Conservation (phyloP, 1,139 yeast species). For the Kazachstania sp. region DNA sequence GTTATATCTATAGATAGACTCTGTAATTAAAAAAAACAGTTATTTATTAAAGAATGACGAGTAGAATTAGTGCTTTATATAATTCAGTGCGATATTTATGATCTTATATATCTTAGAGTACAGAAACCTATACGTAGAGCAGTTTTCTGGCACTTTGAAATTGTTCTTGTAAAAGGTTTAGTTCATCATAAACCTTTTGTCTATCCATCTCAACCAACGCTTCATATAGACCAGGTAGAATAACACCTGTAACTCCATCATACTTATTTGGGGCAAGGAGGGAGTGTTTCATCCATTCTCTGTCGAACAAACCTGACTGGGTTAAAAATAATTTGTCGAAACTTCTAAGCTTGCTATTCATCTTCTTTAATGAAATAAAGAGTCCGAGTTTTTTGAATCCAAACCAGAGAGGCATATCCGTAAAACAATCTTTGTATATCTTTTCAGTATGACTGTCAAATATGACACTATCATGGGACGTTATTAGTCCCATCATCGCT, state of each 20-base stretch:
- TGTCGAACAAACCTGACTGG: constrained; percentile 27
- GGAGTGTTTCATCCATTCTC: constrained; percentile 39
- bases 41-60: too few species aligned
- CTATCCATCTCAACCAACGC: constrained; percentile 31
- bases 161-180: constrained; percentile 20
- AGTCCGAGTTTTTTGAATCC: constrained; percentile 48
- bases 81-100: background rate
- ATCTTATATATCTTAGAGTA: constrained; percentile 7
- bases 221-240: constrained; percentile 37
- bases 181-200: constrained; percentile 26
- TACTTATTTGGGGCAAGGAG: constrained; percentile 35
- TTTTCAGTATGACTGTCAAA: constrained; percentile 20
- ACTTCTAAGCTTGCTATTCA: constrained; percentile 46
- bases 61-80: too few species aligned
- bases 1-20: too few species aligned
- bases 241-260: constrained; percentile 28
- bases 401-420: constrained; percentile 68
- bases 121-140: background rate
- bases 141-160: constrained; percentile 14
- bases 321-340: constrained; percentile 39
- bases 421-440: constrained; percentile 41
- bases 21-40: too few species aligned
- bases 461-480: constrained; percentile 11
- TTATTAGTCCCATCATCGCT: constrained; percentile 8
- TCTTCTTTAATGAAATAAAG: constrained; percentile 48